phyloP scores from a whole-genome alignment of 306 rosid genomes.

The Vicia villosa region DNA sequence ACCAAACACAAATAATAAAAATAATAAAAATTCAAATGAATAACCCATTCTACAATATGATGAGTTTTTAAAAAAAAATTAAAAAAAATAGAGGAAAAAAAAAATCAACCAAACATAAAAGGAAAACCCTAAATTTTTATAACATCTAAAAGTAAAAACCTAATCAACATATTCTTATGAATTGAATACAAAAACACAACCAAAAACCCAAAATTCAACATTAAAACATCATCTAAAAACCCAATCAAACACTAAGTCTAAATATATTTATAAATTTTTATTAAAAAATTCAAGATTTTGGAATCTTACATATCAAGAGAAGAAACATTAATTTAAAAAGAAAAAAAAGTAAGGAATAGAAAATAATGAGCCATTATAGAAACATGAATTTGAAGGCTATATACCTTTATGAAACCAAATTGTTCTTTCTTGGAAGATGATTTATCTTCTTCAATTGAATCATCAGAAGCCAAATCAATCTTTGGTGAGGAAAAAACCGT shows the following conservation, averaged over 20 bases:
- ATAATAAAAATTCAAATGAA: neutral
- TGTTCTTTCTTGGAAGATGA: constrained; percentile 27
- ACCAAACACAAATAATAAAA: neutral
- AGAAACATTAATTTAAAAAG: neutral
- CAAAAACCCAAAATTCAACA: neutral
- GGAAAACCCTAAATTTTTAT: neutral
- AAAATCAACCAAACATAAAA: neutral
- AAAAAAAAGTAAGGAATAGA: neutral
- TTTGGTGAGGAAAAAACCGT: constrained; percentile 50
- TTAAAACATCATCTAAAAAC: neutral
- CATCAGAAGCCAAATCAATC: constrained; percentile 25
- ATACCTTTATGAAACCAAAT: constrained; percentile 47
- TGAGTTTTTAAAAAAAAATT: neutral
- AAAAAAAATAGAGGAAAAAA: neutral
- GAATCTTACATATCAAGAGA: neutral
- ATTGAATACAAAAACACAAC: neutral
- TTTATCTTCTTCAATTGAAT: constrained; percentile 29
- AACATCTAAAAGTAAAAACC: neutral
- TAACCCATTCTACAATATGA: neutral
- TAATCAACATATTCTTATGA: neutral
- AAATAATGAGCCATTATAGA: neutral
- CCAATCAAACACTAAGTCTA: neutral
- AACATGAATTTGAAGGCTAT: neutral
- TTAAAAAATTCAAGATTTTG: neutral
- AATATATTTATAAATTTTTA: neutral